Conservation (phyloP, 2,329 filamentous ascomycete species). For the Aspergillus hortae region DNA sequence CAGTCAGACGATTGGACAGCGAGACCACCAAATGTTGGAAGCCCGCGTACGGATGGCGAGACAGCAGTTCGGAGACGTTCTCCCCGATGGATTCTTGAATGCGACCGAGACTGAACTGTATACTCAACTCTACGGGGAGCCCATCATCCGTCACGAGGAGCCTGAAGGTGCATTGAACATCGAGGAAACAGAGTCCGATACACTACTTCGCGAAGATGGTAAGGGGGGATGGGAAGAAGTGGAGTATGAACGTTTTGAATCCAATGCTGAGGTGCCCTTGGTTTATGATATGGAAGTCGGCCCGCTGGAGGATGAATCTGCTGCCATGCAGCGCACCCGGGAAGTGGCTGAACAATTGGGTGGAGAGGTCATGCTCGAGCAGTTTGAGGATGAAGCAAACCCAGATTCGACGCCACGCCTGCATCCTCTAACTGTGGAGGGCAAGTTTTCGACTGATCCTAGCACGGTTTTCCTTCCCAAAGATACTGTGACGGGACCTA, state of each 20-base stretch:
- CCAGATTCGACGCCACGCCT: slow-evolving; percentile 51
- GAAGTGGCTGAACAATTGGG: slow-evolving; percentile 39
- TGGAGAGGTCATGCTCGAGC: slow-evolving; percentile 42
- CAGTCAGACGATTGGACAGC: slow-evolving; percentile 26
- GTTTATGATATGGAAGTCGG: slow-evolving; percentile 30
- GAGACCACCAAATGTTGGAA: slow-evolving; percentile 30
- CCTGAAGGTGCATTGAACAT: slow-evolving; percentile 23
- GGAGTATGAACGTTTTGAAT: slow-evolving; percentile 17
- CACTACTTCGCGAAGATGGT: slow-evolving; percentile 37
- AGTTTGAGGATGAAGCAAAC: slow-evolving; percentile 39
- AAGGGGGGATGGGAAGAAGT: slow-evolving; percentile 37
- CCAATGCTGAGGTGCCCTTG: slow-evolving; percentile 21
- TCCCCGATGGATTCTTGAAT: slow-evolving; percentile 69
- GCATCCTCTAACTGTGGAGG: slow-evolving; percentile 70
- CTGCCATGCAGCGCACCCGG: slow-evolving; percentile 30
- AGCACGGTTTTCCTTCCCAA: slow-evolving; percentile 72
- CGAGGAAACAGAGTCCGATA: slow-evolving; percentile 29
- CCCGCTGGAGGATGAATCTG: slow-evolving; percentile 24
- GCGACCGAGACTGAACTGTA: slow-evolving; percentile 72
- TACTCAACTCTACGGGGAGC: slow-evolving; percentile 74
- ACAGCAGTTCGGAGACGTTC: slow-evolving; percentile 69
- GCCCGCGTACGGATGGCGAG: slow-evolving; percentile 63
- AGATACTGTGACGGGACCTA: slow-evolving; percentile 65
- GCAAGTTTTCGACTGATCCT: slow-evolving; percentile 71
- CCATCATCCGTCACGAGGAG: slow-evolving; percentile 43